phyloP scores from a whole-genome alignment of 2,329 filamentous ascomycete genomes.

The Fusarium euwallaceae region DNA sequence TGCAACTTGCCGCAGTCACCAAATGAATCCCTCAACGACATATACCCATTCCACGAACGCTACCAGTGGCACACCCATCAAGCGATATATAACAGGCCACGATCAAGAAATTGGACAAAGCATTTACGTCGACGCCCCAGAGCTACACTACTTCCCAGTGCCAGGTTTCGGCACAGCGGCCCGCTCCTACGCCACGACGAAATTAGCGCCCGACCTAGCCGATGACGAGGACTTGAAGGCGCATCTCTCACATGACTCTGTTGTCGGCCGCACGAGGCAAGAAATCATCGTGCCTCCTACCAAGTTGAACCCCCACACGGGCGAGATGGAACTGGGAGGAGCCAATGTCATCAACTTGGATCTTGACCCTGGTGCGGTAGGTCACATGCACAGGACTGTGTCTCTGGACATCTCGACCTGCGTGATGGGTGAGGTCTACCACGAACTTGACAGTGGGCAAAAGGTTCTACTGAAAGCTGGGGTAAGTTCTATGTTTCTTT shows the following conservation, averaged over 20 bases:
- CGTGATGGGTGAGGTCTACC: slow-evolving; percentile 18
- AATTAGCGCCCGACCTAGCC: slow-evolving; percentile 1
- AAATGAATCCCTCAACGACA: background rate
- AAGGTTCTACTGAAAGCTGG: slow-evolving; percentile 13
- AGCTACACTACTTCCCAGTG: background rate
- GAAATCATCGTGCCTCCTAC: slow-evolving; percentile 12
- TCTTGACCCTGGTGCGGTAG: slow-evolving; percentile 13
- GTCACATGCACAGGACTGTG: slow-evolving; percentile 18
- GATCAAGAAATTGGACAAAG: slow-evolving; percentile 3
- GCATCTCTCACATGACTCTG: slow-evolving; percentile 7
- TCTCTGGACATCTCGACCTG: slow-evolving; percentile 24
- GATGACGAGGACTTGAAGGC: slow-evolving; percentile 10
- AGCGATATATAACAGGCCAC: slow-evolving; percentile 18
- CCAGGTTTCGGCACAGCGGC: slow-evolving; percentile 15
- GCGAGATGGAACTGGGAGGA: slow-evolving; percentile 10
- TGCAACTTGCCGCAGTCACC: background rate
- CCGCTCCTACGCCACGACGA: slow-evolving; percentile 17
- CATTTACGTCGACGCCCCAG: slow-evolving; percentile 3
- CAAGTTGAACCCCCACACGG: background rate
- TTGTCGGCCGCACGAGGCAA: background rate
- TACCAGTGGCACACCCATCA: background rate
- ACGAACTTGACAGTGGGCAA: slow-evolving; percentile 22
- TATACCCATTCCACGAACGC: background rate
- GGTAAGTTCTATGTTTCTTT: background rate
- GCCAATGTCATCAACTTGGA: slow-evolving; percentile 22